These are phyloP conservation scores for Ascocoryne sarcoides DNA, from an alignment of 2,329 filamentous ascomycete species.

Conservation along the genomic window DNA sequence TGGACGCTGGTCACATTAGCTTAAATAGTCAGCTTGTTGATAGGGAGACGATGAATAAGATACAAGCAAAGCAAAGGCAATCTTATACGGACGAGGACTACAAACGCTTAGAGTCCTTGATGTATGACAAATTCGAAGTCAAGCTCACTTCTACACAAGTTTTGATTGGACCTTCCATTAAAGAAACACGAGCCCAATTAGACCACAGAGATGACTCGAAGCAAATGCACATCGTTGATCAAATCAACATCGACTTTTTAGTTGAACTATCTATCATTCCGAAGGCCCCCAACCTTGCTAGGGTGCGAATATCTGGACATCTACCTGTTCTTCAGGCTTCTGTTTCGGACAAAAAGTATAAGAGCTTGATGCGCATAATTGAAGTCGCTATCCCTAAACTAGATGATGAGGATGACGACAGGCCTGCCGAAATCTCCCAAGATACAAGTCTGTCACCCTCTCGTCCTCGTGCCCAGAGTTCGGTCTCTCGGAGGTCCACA, in stretches of 20 bases:
- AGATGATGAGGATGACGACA: conserved; percentile 39
- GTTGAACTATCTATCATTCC: conserved; percentile 97
- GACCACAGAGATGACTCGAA: conserved; percentile 56
- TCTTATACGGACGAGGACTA: conserved; percentile 85
- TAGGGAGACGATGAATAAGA: conserved; percentile 76
- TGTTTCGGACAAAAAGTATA: conserved; percentile 93
- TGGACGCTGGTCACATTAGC: conserved; percentile 93
- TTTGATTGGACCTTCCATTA: conserved; percentile 86
- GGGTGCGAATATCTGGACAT: conserved; percentile 83
- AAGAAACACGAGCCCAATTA: conserved; percentile 79
- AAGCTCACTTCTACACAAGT: conserved; percentile 93
- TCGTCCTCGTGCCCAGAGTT: conserved; percentile 20
- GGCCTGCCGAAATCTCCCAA: conserved; percentile 1
- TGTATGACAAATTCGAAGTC: conserved; percentile 96
- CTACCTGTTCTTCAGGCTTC: conserved; percentile 86
- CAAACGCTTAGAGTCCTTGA: conserved; percentile 76
- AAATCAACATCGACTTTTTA: conserved; percentile 94
- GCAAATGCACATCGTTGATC: conserved; percentile 83
- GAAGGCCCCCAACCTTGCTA: conserved; percentile 86
- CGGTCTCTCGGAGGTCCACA: conserved; percentile 31
- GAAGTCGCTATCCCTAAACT: conserved; percentile 91
- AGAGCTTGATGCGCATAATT: conserved; percentile 90
- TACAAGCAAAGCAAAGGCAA: conserved; percentile 84
- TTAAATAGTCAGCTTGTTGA: conserved; percentile 92
- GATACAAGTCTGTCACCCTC: neutral